Base-by-base conservation (phyloP, 1,284 basidiomycete species). In the Cryptococcus floricola region DNA sequence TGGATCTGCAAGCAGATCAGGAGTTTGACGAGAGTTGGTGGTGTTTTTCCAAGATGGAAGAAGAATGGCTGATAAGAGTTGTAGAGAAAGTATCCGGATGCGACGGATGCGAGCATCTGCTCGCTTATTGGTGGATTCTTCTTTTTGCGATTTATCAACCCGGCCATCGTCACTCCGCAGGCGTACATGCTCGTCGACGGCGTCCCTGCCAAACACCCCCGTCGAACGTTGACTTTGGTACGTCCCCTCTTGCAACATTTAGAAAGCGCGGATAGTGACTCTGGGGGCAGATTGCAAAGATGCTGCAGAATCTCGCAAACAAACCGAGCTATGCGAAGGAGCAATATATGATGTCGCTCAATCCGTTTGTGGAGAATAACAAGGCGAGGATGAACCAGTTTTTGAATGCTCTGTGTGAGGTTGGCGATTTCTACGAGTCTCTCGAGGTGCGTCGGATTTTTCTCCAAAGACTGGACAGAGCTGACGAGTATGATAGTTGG, bases 1-100 rank as follows among this genome's bases (percentile, higher is more conserved):
- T 99, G 96, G 96, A 98, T 98, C 70, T 98, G 96, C 81, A 98
- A 98, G 80, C 95, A 98, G 79, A 98, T 99, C 75, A 83, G 92
- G 62, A 93, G 90, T 79, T 78, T 98, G 71, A 97, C 96, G 50
- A 84, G 89, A 79, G 92, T n/a, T n/a, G n/a, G n/a, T n/a, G n/a
- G n/a, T n/a, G n/a, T n/a, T n/a, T n/a, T n/a, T n/a, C n/a, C n/a
- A n/a, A n/a, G n/a, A n/a, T n/a, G n/a, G n/a, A n/a, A n/a, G n/a
- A n/a, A n/a, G n/a, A n/a, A n/a, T n/a, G n/a, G n/a, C n/a, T 31
- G 43, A 57, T 14, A 44, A 4, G 52, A 2, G 14, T 16, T 47
- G 39, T 73, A 97, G 91, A 85, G 96, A 56, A 98, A 98, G 81
- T 98, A 98, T 75, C 94, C 95, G 6, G 93, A 97, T 58, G 94